Evolutionary conservation across 2,329 filamentous ascomycete species (phyloP).

Genomic region (Fulvia fulva): DNA sequence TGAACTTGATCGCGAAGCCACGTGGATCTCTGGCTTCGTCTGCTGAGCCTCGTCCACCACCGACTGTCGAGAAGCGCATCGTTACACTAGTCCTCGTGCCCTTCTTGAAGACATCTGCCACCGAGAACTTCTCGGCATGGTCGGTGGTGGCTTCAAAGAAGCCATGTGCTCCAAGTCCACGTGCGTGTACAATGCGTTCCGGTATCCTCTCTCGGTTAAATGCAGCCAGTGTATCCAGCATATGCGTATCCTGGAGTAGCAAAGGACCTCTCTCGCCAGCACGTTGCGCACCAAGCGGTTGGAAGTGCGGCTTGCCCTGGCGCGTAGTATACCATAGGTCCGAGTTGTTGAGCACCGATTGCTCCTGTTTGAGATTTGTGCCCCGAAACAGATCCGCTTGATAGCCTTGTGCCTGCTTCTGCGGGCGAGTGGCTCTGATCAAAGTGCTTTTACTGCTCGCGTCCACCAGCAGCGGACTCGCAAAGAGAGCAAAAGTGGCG

Average conservation of each 20-base stretch:
- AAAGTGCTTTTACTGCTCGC: constrained; percentile 9
- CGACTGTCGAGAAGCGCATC: constrained; percentile 73
- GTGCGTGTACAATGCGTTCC: constrained; percentile 62
- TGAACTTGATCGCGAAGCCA: constrained; percentile 50
- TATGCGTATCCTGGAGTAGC: constrained; percentile 61
- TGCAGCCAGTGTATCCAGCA: constrained; percentile 58
- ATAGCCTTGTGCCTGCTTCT: constrained; percentile 12
- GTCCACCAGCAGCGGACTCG: constrained; percentile 11
- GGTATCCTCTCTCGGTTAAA: constrained; percentile 72
- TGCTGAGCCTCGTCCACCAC: constrained; percentile 73
- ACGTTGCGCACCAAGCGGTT: constrained; percentile 37
- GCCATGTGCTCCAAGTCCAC: constrained; percentile 54
- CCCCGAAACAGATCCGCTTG: constrained; percentile 28
- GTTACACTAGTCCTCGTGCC: constrained; percentile 64
- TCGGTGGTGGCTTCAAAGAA: constrained; percentile 55
- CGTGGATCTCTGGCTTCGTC: constrained; percentile 46
- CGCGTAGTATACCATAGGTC: constrained; percentile 29
- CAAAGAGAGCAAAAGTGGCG: constrained; percentile 7
- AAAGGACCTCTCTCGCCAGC: constrained; percentile 51
- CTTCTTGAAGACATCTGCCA: constrained; percentile 62
- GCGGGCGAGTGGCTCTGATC: constrained; percentile 12
- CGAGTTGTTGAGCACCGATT: constrained; percentile 27
- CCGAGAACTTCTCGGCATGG: constrained; percentile 24
- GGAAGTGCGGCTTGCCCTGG: constrained; percentile 29
- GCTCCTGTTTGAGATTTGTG: constrained; percentile 24